Percentiles rank a stretch among this genome's conserved stretches.
Evolutionary conservation across 257 asterid genomes (phyloP).

Genomic region (Solanum lignicaule): DNA sequence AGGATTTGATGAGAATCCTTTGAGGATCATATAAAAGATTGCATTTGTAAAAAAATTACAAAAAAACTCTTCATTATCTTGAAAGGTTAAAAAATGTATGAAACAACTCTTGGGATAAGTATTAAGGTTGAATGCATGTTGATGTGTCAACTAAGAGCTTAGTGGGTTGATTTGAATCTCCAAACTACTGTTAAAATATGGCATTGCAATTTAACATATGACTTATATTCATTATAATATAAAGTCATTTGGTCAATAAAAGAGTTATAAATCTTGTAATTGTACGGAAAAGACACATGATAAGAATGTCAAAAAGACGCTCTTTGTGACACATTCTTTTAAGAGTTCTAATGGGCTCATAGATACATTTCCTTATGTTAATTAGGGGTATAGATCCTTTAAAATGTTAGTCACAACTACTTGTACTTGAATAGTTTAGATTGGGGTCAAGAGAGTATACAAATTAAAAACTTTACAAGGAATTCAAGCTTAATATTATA

Average conservation of each 20-base stretch:
- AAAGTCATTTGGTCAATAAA: background rate
- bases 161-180: background rate
- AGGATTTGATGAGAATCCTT: constrained; percentile 3
- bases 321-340: background rate
- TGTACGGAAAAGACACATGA: background rate
- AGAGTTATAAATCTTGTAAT: background rate
- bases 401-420: background rate
- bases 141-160: background rate
- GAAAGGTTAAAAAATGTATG: constrained; percentile 9
- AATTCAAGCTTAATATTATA: no score
- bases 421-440: background rate
- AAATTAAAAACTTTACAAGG: background rate
- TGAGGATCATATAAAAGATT: constrained; percentile 10
- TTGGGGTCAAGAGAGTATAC: background rate
- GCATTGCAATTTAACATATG: background rate
- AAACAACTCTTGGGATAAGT: background rate
- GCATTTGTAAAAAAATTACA: background rate
- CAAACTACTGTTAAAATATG: background rate
- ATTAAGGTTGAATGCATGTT: background rate
- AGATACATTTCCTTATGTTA: background rate
- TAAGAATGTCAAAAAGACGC: background rate
- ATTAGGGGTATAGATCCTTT: background rate
- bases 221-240: background rate
- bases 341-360: background rate
- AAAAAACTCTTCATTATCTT: constrained; percentile 1